These are phyloP conservation scores for Hirschfeldia incana DNA, from an alignment of 345 rosid genomes.

Conservation along the genomic window DNA sequence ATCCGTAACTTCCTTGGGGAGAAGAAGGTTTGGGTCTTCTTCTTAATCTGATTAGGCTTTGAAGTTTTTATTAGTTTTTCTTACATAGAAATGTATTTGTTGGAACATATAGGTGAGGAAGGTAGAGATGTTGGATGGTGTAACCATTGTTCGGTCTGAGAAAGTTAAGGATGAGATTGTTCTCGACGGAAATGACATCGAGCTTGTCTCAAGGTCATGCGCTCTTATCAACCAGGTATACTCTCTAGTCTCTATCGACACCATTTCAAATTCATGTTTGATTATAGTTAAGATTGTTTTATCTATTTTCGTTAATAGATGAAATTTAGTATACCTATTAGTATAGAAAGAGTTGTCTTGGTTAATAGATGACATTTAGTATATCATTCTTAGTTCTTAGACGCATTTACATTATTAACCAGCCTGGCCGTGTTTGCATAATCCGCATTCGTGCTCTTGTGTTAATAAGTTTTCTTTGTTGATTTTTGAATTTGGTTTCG, in stretches of 20 bases:
- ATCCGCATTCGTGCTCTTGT: background rate
- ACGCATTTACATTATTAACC: no score
- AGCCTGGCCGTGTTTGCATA: background rate
- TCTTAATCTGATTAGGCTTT: background rate
- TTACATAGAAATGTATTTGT: background rate
- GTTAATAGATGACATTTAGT: no score
- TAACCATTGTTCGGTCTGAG: slow-evolving; percentile 56
- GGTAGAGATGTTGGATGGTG: slow-evolving; percentile 66
- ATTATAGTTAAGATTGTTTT: background rate
- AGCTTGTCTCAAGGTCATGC: slow-evolving; percentile 60
- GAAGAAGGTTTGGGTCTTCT: slow-evolving; percentile 42
- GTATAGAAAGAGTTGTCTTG: no score
- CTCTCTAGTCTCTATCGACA: background rate
- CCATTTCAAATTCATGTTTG: background rate
- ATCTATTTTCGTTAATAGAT: background rate
- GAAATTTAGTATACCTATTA: no score
- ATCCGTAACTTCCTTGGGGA: slow-evolving; percentile 58
- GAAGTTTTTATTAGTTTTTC: background rate
- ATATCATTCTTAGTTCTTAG: no score
- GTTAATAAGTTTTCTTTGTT: background rate
- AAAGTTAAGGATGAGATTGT: slow-evolving; percentile 66
- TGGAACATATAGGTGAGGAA: slow-evolving; percentile 47
- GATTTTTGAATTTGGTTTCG: background rate
- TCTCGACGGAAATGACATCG: slow-evolving; percentile 63
- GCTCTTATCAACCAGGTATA: slow-evolving; percentile 64